Base-by-base conservation (phyloP, 768 basidiomycete genomes). In the Rhodocollybia butyracea region DNA sequence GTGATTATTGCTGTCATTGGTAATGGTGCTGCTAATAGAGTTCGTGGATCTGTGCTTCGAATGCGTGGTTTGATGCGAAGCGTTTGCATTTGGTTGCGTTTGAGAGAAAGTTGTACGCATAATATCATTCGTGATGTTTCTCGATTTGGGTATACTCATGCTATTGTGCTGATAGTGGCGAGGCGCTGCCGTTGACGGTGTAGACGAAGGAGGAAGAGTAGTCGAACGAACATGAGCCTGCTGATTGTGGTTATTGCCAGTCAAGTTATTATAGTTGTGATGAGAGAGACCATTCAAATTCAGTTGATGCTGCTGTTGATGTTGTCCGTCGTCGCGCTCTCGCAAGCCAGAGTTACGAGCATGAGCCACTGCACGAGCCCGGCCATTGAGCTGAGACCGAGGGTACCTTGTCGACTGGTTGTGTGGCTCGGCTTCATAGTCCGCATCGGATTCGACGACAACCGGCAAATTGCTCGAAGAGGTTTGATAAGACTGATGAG, bases 111-210 rank as follows among this genome's bases (percentile, higher is more conserved):
- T 60, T 54, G 55, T 51, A 45, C 50, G 59, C 43, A 54, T 53
- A 34, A 66, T 12, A 67, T 70, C 60, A 67, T 71, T 59, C 68
- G 70, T 22, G 67, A 70, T 30, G 69, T 73, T 46, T 66, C 58
- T 68, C 41, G 45, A 61, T 66, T 66, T 67, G 7, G 73, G 67
- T 52, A 77, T 68, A 58, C 76, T 79, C 73, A 79, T 74, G 59
- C 76, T 79, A 56, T 62, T 79, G 58, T 78, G 77, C 63, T 77
- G 76, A 59, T 70, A 73, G 63, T 80, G 79, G 12, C 78, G 68
- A 59, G 68, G 60, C 22, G n/a, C 29, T 10, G 40, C 26, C 39
- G 50, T 21, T 10, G 56, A 61, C 59, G 70, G 54, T 57, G 71
- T 60, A 46, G 68, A 61, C 11, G 73, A 76, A 55, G 72, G 74